Evolutionary conservation across 2,329 filamentous ascomycete species (phyloP).

Genomic region (Boeremia exigua): DNA sequence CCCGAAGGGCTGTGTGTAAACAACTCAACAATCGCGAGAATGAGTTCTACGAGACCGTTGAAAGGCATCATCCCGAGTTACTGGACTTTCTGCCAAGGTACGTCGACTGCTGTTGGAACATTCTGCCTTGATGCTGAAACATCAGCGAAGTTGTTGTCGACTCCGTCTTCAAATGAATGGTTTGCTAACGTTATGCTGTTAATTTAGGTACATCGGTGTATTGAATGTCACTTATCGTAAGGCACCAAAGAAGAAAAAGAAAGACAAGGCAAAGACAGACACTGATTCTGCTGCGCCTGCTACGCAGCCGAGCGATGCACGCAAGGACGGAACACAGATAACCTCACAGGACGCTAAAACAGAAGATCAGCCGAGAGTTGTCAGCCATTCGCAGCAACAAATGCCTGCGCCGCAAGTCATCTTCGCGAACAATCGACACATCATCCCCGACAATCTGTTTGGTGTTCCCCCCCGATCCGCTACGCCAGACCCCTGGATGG

Average conservation of each 20-base stretch:
- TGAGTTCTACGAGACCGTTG: slow-evolving; percentile 97
- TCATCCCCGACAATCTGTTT: slow-evolving; percentile 84
- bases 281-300: slow-evolving; percentile 16
- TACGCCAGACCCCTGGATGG: slow-evolving; percentile 46
- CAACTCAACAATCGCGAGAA: slow-evolving; percentile 98
- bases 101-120: slow-evolving; percentile 27
- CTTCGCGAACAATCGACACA: slow-evolving; percentile 92
- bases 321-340: slow-evolving; percentile 25
- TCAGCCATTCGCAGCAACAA: slow-evolving; percentile 78
- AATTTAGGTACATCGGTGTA: slow-evolving; percentile 87
- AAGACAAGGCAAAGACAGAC: slow-evolving; percentile 39
- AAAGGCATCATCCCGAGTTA: slow-evolving; percentile 86
- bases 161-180: slow-evolving; percentile 2
- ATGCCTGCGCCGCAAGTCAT: slow-evolving; percentile 85
- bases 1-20: slow-evolving; percentile 93
- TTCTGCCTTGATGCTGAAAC: slow-evolving; percentile 49
- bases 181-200: slow-evolving; percentile 43
- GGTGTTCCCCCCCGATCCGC: slow-evolving; percentile 60
- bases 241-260: slow-evolving; percentile 67
- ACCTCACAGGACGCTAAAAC: slow-evolving; percentile 13
- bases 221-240: slow-evolving; percentile 96
- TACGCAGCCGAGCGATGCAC: slow-evolving; percentile 24
- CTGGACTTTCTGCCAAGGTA: slow-evolving; percentile 85
- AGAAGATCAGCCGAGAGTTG: slow-evolving; percentile 53
- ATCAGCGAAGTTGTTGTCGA: slow-evolving; percentile 43